These are phyloP conservation scores for Trichopus zeylanicus DNA, from an alignment of 116 monocot species.

Conservation along the genomic window DNA sequence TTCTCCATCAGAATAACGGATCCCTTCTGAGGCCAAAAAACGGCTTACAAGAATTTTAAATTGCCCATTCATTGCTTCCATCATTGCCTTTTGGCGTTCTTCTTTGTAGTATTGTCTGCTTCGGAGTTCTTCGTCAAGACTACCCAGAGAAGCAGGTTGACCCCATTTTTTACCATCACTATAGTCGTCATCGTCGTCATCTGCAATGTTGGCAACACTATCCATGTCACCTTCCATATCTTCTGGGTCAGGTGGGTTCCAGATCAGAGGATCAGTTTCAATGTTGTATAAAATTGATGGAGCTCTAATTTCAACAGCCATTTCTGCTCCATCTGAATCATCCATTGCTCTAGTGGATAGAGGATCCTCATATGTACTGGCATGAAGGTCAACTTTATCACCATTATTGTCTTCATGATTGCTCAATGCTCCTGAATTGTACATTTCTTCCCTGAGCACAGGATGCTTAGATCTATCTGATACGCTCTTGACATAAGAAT, in stretches of 20 bases:
- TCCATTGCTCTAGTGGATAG: slow-evolving; percentile 19
- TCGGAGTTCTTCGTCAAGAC: slow-evolving; percentile 22
- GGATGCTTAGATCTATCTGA: background rate
- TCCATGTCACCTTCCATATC: slow-evolving; percentile 39
- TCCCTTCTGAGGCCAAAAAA: slow-evolving; percentile 64
- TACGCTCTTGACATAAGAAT: slow-evolving; percentile 6
- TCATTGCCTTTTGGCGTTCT: slow-evolving; percentile 59
- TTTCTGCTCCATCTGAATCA: slow-evolving; percentile 27
- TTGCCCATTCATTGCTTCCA: slow-evolving; percentile 70
- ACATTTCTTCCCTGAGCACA: slow-evolving; percentile 10
- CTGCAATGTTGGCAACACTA: slow-evolving; percentile 57
- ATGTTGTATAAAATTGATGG: slow-evolving; percentile 3
- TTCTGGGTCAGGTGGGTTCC: slow-evolving; percentile 79
- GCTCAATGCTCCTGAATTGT: background rate
- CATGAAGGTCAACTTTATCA: slow-evolving; percentile 7
- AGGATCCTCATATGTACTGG: slow-evolving; percentile 17
- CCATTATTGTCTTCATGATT: slow-evolving; percentile 11
- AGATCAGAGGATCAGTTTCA: slow-evolving; percentile 34
- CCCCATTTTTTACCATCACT: slow-evolving; percentile 53
- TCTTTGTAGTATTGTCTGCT: slow-evolving; percentile 28
- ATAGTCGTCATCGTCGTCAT: slow-evolving; percentile 64
- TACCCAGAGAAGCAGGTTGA: slow-evolving; percentile 34
- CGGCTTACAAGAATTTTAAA: slow-evolving; percentile 62
- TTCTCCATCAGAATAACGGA: slow-evolving; percentile 21
- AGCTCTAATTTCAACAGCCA: slow-evolving; percentile 1